These are phyloP conservation scores for Craspedostauros australis DNA, from an alignment of 108 stramenopile species.

Conservation along the genomic window DNA sequence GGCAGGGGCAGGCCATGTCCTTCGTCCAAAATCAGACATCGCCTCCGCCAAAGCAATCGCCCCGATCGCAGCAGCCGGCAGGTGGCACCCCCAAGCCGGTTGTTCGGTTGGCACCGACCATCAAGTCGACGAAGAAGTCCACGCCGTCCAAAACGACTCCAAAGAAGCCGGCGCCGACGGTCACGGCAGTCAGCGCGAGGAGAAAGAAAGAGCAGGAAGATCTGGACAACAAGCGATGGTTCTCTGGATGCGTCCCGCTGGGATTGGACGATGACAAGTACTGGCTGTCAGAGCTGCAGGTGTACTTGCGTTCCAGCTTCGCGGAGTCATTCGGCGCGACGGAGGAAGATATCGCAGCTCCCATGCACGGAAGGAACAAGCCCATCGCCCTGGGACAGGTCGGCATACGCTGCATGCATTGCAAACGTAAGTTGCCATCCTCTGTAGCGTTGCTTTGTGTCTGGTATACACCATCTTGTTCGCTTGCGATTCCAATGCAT, in stretches of 20 bases:
- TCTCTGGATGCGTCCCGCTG: slow-evolving; percentile 46
- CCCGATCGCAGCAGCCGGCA: background rate
- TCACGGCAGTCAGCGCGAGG: background rate
- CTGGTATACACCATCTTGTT: background rate
- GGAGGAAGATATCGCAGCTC: slow-evolving; percentile 58
- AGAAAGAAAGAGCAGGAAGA: slow-evolving; percentile 4
- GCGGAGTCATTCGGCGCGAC: slow-evolving; percentile 80
- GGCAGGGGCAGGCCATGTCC: too few species aligned
- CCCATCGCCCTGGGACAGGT: slow-evolving; percentile 83
- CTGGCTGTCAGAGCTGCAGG: slow-evolving; percentile 82
- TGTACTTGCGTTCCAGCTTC: slow-evolving; percentile 70
- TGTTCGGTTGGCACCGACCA: background rate
- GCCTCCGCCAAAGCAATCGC: too few species aligned
- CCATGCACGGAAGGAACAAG: slow-evolving; percentile 84
- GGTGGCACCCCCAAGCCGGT: background rate
- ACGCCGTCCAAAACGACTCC: background rate
- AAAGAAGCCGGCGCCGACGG: background rate
- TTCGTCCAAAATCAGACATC: too few species aligned
- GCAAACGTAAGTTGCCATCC: slow-evolving; percentile 44
- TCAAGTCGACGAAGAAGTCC: background rate
- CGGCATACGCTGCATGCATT: slow-evolving; percentile 80
- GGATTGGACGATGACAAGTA: slow-evolving; percentile 77
- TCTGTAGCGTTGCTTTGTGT: background rate
- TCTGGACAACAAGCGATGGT: slow-evolving; percentile 32
- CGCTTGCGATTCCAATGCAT: background rate